Evolutionary conservation across 345 rosid species (phyloP).

Genomic region (Alliaria petiolata): DNA sequence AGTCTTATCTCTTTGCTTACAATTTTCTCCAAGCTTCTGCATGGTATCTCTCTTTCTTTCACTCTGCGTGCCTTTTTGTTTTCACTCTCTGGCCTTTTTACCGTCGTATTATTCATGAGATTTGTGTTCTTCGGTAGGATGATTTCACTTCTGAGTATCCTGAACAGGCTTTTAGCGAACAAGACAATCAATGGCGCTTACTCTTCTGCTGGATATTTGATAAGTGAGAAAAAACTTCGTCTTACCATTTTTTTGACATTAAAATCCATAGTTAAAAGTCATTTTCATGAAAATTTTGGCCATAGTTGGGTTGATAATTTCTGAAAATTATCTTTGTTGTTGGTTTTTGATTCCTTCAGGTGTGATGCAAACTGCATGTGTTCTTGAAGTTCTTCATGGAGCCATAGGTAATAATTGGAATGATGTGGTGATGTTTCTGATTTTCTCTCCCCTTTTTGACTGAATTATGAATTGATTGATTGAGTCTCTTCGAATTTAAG

Average conservation of each 20-base stretch:
- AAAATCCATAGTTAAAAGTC: no score
- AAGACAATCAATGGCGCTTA: constrained; percentile 47
- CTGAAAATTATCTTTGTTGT: not conserved
- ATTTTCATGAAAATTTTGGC: no score
- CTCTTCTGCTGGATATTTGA: constrained; percentile 57
- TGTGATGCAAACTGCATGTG: constrained; percentile 49
- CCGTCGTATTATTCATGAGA: not conserved
- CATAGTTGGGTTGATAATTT: not conserved
- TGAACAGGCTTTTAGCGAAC: constrained; percentile 33
- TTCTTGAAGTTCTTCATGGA: constrained; percentile 81
- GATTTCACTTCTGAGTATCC: constrained; percentile 40
- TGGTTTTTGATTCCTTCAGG: constrained; percentile 36
- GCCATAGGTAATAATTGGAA: constrained; percentile 46
- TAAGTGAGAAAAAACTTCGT: constrained; percentile 43
- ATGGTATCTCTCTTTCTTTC: constrained; percentile 46
- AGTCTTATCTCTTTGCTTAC: constrained; percentile 61
- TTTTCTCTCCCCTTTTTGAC: not conserved
- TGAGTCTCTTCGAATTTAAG: no score
- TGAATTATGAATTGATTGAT: constrained; percentile 1
- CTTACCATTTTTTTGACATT: not conserved
- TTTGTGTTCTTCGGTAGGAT: constrained; percentile 36
- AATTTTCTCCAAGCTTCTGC: constrained; percentile 64
- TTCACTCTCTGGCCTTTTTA: not conserved
- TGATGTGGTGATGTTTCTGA: not conserved
- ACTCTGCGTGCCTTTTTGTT: not conserved